Base-by-base conservation (phyloP, 73 alveolate genomes). In the Tetrahymena borealis region DNA sequence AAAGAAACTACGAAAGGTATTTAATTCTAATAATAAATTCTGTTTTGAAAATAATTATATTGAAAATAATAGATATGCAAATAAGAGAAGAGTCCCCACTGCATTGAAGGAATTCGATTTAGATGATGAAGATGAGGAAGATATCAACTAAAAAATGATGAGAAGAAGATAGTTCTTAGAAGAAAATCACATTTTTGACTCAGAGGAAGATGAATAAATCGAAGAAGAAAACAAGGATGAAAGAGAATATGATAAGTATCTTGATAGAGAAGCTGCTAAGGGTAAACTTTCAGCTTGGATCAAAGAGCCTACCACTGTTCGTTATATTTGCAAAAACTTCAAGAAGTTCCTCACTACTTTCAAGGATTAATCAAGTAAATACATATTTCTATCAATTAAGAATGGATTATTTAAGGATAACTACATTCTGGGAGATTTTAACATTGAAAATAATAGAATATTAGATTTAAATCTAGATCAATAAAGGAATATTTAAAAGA, bases 201-300 rank as follows among this genome's bases (percentile, higher is more conserved):
- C 92, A 91, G 91, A 92, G 39, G 93, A 93, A 43, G 97, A 95
- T 94, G 85, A 60, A 60, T n/a, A 60, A 60, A 60, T 91, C 33
- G 94, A 91, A 40, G 91, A 90, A 7, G 38, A 60, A 41, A 91
- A 40, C 33, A 93, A 92, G n/a, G 97, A 94, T 39, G 97, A 79
- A 15, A 78, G 78, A n/a, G 96, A 94, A 20, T 98, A 98, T 91
- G 99, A 97, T 60, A 94, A 94, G 92, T 96, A 95, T 95, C 96
- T 98, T 37, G 98, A 97, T 91, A 96, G 95, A 90, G 99, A 97
- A 79, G 99, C 97, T 90, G 98, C 97, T 8, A 98, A 98, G 94
- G 99, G 99, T 15, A 98, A 97, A 91, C 96, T 98, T 39, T 90
- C 98, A 16, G 94, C 91, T 9, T 98, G 99, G 99, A 91, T 98